Base-by-base conservation (phyloP, 2,329 filamentous ascomycete species). In the Penicillium frequentans region DNA sequence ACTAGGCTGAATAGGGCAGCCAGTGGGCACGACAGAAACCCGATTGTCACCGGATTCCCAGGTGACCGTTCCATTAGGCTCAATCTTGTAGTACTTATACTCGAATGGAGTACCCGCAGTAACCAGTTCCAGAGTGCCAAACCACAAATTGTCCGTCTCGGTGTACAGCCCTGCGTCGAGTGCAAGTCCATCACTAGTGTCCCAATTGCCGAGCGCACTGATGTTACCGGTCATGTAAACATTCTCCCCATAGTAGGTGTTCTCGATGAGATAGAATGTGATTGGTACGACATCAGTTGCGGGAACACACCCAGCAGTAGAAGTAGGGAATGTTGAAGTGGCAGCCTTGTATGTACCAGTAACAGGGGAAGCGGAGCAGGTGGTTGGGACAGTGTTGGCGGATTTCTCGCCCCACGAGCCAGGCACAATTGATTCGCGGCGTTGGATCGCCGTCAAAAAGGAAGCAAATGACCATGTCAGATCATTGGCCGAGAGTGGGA, bases 351-450 rank as follows among this genome's bases (percentile, higher is more conserved):
- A 55, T 14, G 53, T 55, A 5, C 53, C 53, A 24, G 48, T 50
- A 14, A 55, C 53, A 21, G 53, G 53, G 8, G 53, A 51, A 16
- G 53, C 53, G 3, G 53, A 43, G 48, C 53, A 55, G 3, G 45
- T 55, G 4, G 53, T 33, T 5, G 53, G 53, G n/a, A 55, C 47
- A 23, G 19, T 31, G 16, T 55, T 48, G 46, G 46, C 46, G 13
- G 46, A 27, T 8, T 33, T 48, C 46, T 48, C 46, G 6, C 66
- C 64, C 66, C 66, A 69, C 1, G 66, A 62, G 24, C 57, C 23
- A 23, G 64, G 66, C 6, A 65, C 61, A 0, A 37, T 46, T 7
- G 58, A 58, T 42, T 48, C 53, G 3, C 66, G 63, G 21, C 64
- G 51, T 14, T 49, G 55, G n/a, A 54, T 11, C 1, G 46, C 27